These are phyloP conservation scores for Papiliotrema fonsecae DNA, from an alignment of 1,284 basidiomycete species.

Conservation along the genomic window DNA sequence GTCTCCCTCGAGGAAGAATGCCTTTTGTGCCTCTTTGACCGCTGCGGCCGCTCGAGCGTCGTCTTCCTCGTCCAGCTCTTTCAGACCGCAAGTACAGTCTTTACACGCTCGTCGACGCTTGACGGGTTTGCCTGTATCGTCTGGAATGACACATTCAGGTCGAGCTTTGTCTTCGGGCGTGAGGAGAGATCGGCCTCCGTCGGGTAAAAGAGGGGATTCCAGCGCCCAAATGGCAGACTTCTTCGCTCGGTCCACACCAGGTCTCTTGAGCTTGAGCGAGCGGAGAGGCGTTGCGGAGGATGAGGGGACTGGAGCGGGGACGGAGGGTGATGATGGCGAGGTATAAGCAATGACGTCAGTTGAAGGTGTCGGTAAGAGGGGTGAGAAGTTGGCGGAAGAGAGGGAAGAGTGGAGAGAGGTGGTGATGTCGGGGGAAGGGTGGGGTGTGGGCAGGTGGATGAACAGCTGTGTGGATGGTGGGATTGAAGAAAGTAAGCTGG, in stretches of 20 bases:
- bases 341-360: constrained; percentile 30
- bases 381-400: constrained; percentile 24
- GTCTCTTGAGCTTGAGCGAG: constrained; percentile 38
- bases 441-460: constrained; percentile 28
- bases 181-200: constrained; percentile 51
- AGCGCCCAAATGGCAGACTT: constrained; percentile 48
- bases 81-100: constrained; percentile 84
- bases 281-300: constrained; percentile 13
- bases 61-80: constrained; percentile 85
- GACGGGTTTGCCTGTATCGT: constrained; percentile 41
- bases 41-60: constrained; percentile 46
- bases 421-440: constrained; percentile 11
- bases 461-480: constrained; percentile 41
- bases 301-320: constrained; percentile 12
- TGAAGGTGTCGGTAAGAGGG: constrained; percentile 26
- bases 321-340: constrained; percentile 25
- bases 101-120: constrained; percentile 71
- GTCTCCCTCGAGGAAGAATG: constrained; percentile 46
- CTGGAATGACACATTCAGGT: constrained; percentile 48
- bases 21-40: constrained; percentile 33
- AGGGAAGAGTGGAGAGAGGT: constrained; percentile 22
- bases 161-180: constrained; percentile 51
- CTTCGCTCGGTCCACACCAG: constrained; percentile 30
- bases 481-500: constrained; percentile 33
- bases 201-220: constrained; percentile 38